phyloP scores from a whole-genome alignment of 1,284 basidiomycete genomes.

The Xerocomus amazonicus region DNA sequence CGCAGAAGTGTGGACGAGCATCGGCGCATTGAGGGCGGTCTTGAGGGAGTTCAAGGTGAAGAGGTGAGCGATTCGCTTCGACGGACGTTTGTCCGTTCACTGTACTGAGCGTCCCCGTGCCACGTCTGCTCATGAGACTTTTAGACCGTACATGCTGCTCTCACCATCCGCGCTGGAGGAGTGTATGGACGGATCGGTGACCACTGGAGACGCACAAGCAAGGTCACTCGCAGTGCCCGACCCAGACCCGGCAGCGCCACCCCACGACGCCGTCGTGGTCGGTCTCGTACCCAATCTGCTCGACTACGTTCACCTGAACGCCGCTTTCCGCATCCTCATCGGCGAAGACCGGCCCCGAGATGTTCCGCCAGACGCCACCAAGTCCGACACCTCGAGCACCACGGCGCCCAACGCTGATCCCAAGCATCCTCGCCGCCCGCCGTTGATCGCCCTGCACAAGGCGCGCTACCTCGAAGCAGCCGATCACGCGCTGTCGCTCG shows the following conservation, averaged over 20 bases:
- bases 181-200: conserved; percentile 25
- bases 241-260: background rate
- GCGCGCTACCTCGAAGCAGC: conserved; percentile 46
- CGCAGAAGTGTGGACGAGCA: conserved; percentile 52
- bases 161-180: conserved; percentile 57
- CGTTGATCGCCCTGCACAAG: conserved; percentile 57
- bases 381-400: too few species aligned
- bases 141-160: conserved; percentile 62
- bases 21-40: conserved; percentile 54
- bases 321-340: conserved; percentile 63
- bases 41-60: conserved; percentile 41
- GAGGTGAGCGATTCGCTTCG: conserved; percentile 33
- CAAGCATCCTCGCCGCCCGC: conserved; percentile 6
- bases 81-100: background rate
- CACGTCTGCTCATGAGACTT: background rate
- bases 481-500: conserved; percentile 54
- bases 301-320: conserved; percentile 56
- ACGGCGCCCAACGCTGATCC: too few species aligned
- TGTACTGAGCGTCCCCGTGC: too few species aligned
- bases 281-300: conserved; percentile 57
- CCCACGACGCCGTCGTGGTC: conserved; percentile 63
- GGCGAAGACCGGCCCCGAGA: conserved; percentile 11
- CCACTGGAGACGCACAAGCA: too few species aligned
- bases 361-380: background rate
- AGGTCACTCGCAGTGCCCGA: background rate